phyloP scores from a whole-genome alignment of 2,329 filamentous ascomycete species.

The Akanthomyces uredinophilus region DNA sequence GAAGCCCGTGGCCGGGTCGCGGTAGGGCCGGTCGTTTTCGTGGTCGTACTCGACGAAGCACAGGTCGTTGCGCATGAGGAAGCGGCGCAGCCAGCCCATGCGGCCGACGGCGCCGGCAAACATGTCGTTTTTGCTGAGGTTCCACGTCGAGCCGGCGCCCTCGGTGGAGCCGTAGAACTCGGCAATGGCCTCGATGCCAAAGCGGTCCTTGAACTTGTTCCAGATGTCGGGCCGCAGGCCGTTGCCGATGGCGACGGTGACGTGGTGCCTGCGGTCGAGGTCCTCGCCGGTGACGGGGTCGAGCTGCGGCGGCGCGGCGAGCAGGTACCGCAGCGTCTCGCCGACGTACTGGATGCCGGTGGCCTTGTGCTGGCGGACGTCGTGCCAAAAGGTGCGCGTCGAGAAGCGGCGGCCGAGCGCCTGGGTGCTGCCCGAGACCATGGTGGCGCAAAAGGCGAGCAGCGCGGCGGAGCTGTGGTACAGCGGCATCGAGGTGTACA shows the following conservation, averaged over 20 bases:
- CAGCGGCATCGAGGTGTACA: constrained; percentile 83
- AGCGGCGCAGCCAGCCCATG: constrained; percentile 55
- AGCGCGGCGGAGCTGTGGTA: constrained; percentile 78
- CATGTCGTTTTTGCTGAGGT: constrained; percentile 67
- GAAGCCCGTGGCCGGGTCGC: constrained; percentile 64
- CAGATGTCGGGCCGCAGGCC: constrained; percentile 82
- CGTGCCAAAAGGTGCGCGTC: constrained; percentile 69
- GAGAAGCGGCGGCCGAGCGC: constrained; percentile 75
- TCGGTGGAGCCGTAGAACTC: constrained; percentile 83
- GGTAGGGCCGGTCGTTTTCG: constrained; percentile 61
- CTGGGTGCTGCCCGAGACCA: constrained; percentile 59
- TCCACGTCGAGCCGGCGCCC: constrained; percentile 64
- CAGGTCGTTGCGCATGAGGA: constrained; percentile 46
- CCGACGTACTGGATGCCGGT: constrained; percentile 84
- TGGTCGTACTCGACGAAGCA: constrained; percentile 67
- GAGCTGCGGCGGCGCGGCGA: constrained; percentile 58
- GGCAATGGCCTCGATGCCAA: constrained; percentile 65
- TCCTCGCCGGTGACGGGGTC: constrained; percentile 61
- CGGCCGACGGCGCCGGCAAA: constrained; percentile 73
- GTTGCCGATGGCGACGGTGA: constrained; percentile 78
- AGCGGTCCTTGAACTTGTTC: constrained; percentile 77
- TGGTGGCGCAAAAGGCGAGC: constrained; percentile 59
- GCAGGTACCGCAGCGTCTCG: constrained; percentile 78
- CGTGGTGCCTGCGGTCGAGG: constrained; percentile 65
- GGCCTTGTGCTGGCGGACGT: constrained; percentile 64